phyloP scores from a whole-genome alignment of 2,329 filamentous ascomycete genomes.

The Myriosclerotinia curreyana region DNA sequence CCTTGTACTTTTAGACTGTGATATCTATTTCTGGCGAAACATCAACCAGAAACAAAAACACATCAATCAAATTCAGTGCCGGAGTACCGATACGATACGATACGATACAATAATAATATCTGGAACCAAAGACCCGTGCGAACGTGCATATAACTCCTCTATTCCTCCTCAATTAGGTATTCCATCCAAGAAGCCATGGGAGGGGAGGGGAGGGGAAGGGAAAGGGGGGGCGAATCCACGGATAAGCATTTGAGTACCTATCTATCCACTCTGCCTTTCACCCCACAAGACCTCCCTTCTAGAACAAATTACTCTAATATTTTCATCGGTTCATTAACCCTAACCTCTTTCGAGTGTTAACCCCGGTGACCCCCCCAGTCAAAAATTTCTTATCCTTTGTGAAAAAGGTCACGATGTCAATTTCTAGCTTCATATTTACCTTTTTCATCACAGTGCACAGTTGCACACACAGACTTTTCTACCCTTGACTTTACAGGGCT shows the following conservation, averaged over 20 bases:
- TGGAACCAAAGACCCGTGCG: slow-evolving; percentile 14
- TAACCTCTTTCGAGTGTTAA: background rate
- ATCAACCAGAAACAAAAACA: slow-evolving; percentile 1
- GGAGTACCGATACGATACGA: slow-evolving; percentile 9
- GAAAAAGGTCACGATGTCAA: slow-evolving; percentile 15
- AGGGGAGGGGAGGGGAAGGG: background rate
- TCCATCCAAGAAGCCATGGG: background rate
- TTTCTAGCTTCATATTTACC: slow-evolving; percentile 9
- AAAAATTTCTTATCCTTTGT: slow-evolving; percentile 1
- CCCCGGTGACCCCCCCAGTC: background rate
- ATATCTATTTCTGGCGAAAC: slow-evolving; percentile 14
- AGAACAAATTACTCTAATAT: background rate
- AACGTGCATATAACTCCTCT: slow-evolving; percentile 4
- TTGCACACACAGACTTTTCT: slow-evolving; percentile 6
- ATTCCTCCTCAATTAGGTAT: background rate
- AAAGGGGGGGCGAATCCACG: background rate
- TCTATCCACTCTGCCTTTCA: background rate
- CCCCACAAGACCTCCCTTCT: slow-evolving; percentile 14
- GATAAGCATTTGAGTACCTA: slow-evolving; percentile 12
- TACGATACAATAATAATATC: background rate
- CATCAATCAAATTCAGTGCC: slow-evolving; percentile 7
- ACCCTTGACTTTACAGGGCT: slow-evolving; percentile 3
- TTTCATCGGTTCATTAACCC: background rate
- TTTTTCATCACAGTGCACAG: too few species aligned
- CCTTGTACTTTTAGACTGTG: background rate